phyloP scores from a whole-genome alignment of 441 rosid species.

The Gossypium schwendimanii region DNA sequence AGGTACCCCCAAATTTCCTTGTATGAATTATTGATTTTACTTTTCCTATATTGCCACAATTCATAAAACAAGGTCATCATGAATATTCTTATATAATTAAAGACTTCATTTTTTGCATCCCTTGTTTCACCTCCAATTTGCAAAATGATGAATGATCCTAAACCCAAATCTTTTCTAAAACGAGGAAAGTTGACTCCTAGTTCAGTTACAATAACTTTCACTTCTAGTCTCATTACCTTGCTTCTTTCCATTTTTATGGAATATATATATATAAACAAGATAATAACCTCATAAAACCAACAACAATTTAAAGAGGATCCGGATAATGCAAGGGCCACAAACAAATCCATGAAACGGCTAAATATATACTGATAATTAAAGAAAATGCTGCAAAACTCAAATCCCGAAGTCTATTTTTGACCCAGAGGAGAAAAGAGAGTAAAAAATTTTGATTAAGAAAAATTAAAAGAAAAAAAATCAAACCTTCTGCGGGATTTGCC shows the following conservation, averaged over 20 bases:
- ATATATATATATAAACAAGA: neutral
- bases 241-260: slow-evolving; percentile 3
- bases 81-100: neutral
- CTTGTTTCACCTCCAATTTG: slow-evolving; percentile 1
- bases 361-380: slow-evolving; percentile 21
- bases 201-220: neutral
- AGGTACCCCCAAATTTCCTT: neutral
- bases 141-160: neutral
- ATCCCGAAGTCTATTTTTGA: neutral
- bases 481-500: slow-evolving; percentile 73
- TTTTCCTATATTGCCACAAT: neutral
- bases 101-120: neutral
- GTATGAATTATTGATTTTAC: neutral
- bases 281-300: neutral
- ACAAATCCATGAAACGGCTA: slow-evolving; percentile 23
- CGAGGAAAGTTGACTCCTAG: neutral
- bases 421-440: neutral
- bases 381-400: neutral
- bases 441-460: neutral
- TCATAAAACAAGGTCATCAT: neutral
- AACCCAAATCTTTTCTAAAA: slow-evolving; percentile 3
- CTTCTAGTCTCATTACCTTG: neutral
- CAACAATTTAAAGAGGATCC: slow-evolving; percentile 1
- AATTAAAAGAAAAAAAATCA: slow-evolving; percentile 13
- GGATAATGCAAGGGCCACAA: neutral